Base-by-base conservation (phyloP, 208 protist species). In the Acanthamoeba lenticulata region DNA sequence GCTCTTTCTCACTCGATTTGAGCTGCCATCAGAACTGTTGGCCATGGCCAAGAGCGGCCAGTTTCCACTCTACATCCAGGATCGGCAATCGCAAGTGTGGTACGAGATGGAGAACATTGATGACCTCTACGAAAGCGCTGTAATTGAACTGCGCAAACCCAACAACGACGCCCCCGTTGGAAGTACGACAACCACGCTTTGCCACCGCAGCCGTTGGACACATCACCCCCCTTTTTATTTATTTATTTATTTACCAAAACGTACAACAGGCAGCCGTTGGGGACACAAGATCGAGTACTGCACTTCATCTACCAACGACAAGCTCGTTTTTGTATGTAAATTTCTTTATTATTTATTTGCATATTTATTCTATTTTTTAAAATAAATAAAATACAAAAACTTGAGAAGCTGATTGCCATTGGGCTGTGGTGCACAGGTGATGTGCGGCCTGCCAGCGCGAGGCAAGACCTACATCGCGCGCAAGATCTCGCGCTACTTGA, bases 391-490 rank as follows among this genome's bases (percentile, higher is more conserved):
- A 29, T 40, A 15, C 21, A 1, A 11, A 55, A 21, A 27, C 49
- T 27, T 11, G 49, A 11, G 49, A 27, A 11, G 17, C 52, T 21
- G 3, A 21, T 60, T 24, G 49, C 49, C 15, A 21, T 24, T 55
- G n/a, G n/a, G n/a, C 47, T 15, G 67, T 21, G 19, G 29, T 32
- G 67, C 29, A 32, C 67, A 77, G 32, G 90, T 92, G 2, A 92
- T 97, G 83, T 95, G 96, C 36, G 96, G 96, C 11, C 92, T 97
- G 88, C 96, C 96, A 1, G 96, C 96, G 29, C 77, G 96, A 15
- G 96, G 96, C 62, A 97, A 97, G 95, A 95, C 96, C n/a, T 96
- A 95, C 86, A 97, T 97, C 69, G 90, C 95, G 17, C 44, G 85
- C n/a, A 96, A 96, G 67, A 83, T 97, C 1, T 45, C 85, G 29